A percentile compares a stretch with the other conserved stretches of the same genome.
Conservation (phyloP, 1,284 basidiomycete genomes). For the Ganoderma lucidum region DNA sequence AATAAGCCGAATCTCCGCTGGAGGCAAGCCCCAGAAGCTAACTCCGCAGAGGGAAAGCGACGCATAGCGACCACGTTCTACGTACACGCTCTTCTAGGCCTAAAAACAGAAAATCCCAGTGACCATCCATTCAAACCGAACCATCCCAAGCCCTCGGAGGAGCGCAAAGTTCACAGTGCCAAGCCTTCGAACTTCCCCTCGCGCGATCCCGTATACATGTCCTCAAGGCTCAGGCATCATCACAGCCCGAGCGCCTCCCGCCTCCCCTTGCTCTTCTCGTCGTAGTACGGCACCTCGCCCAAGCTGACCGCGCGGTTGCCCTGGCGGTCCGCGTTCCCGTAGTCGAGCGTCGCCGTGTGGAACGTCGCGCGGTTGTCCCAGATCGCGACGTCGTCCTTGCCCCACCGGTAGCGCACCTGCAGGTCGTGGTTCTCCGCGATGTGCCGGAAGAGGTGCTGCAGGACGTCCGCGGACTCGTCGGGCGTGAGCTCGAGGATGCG, state of each 20-base stretch:
- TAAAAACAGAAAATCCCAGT: too few species aligned
- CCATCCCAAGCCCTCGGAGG: too few species aligned
- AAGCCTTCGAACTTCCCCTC: too few species aligned
- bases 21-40: too few species aligned
- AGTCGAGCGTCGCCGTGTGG: conserved; percentile 57
- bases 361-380: conserved; percentile 63
- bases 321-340: conserved; percentile 45
- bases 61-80: too few species aligned
- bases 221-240: too few species aligned
- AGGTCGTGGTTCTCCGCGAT: conserved; percentile 69
- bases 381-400: conserved; percentile 58
- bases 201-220: neutral
- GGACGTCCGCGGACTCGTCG: conserved; percentile 63
- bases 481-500: conserved; percentile 13
- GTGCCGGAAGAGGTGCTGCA: conserved; percentile 57
- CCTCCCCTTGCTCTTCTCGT: conserved; percentile 57
- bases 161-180: neutral
- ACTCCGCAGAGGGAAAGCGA: too few species aligned
- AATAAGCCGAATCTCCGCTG: too few species aligned
- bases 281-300: conserved; percentile 70
- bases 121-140: too few species aligned
- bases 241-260: conserved; percentile 48
- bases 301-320: conserved; percentile 70
- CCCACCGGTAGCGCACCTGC: conserved; percentile 62
- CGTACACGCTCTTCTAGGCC: too few species aligned